Conservation (phyloP, 805 yeast species). For the Torulaspora delbrueckii region DNA sequence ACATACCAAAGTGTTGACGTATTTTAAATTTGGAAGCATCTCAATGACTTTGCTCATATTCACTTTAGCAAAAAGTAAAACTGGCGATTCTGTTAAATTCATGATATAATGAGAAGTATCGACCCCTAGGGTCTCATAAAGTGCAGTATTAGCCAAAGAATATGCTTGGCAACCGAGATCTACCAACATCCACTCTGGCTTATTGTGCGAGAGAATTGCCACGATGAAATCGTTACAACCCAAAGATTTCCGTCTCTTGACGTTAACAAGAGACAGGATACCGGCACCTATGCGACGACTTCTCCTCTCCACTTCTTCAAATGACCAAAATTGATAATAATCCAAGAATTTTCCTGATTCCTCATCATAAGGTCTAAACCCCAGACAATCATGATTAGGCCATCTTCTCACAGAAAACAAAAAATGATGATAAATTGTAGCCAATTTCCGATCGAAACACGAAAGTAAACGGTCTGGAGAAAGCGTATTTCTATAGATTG, state of each 20-base stretch:
- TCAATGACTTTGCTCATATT: slow-evolving; percentile 47
- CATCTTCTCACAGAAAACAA: slow-evolving; percentile 38
- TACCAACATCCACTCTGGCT: slow-evolving; percentile 63
- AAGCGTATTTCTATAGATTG: slow-evolving; percentile 45
- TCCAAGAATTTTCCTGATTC: slow-evolving; percentile 38
- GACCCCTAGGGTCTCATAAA: slow-evolving; percentile 56
- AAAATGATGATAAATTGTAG: slow-evolving; percentile 45
- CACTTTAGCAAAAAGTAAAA: slow-evolving; percentile 49
- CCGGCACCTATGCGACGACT: slow-evolving; percentile 55
- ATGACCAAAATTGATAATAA: slow-evolving; percentile 43
- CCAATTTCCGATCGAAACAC: slow-evolving; percentile 41
- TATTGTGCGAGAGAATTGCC: slow-evolving; percentile 52
- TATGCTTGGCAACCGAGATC: slow-evolving; percentile 65
- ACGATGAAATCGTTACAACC: slow-evolving; percentile 43
- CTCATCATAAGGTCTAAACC: slow-evolving; percentile 38
- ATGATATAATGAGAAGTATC: slow-evolving; percentile 60
- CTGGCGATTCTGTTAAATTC: slow-evolving; percentile 56
- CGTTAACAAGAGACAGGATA: slow-evolving; percentile 40
- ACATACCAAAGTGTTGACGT: slow-evolving; percentile 50
- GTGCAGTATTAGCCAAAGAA: slow-evolving; percentile 49
- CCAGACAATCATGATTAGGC: slow-evolving; percentile 43
- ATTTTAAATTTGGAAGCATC: slow-evolving; percentile 39
- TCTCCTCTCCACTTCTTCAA: slow-evolving; percentile 39
- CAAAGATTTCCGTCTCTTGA: slow-evolving; percentile 33
- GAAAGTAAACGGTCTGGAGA: slow-evolving; percentile 35